Conservation (phyloP, 2,329 filamentous ascomycete genomes). For the Trichoderma polysporum region DNA sequence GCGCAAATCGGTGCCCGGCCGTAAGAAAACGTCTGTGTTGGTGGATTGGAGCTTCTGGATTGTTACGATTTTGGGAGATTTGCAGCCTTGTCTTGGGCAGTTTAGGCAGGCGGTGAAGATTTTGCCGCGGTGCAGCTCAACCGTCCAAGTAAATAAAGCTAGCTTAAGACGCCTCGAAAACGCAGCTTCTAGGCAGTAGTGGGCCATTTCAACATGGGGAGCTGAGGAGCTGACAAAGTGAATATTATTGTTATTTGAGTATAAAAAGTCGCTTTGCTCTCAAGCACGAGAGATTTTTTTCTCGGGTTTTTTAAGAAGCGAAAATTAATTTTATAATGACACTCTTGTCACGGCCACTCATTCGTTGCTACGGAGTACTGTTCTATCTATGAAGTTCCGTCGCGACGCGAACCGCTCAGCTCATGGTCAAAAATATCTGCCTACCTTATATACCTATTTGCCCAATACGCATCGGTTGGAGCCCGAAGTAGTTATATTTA, state of each 20-base stretch:
- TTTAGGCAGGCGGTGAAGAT: slow-evolving; percentile 38
- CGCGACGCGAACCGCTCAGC: slow-evolving; percentile 11
- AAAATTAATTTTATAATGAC: background rate
- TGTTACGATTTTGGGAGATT: slow-evolving; percentile 30
- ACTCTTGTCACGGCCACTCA: background rate
- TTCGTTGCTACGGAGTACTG: too few relatives aligned
- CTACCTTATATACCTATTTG: background rate
- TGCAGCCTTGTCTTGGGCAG: slow-evolving; percentile 31
- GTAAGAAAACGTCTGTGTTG: slow-evolving; percentile 22
- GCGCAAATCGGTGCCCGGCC: slow-evolving; percentile 28
- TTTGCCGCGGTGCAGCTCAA: slow-evolving; percentile 31
- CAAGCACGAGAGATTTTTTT: background rate
- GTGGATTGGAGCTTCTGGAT: slow-evolving; percentile 16
- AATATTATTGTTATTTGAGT: background rate
- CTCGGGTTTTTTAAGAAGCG: background rate
- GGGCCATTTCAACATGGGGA: slow-evolving; percentile 1
- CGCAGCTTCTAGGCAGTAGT: slow-evolving; percentile 8
- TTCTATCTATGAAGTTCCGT: background rate
- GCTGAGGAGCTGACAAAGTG: background rate
- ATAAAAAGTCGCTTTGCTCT: background rate
- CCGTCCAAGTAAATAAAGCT: background rate
- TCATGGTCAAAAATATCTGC: background rate
- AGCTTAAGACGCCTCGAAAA: background rate
- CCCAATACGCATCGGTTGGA: background rate
- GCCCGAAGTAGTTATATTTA: background rate